Base-by-base conservation (phyloP, 1,139 yeast genomes). In the Candida buenavistaensis region DNA sequence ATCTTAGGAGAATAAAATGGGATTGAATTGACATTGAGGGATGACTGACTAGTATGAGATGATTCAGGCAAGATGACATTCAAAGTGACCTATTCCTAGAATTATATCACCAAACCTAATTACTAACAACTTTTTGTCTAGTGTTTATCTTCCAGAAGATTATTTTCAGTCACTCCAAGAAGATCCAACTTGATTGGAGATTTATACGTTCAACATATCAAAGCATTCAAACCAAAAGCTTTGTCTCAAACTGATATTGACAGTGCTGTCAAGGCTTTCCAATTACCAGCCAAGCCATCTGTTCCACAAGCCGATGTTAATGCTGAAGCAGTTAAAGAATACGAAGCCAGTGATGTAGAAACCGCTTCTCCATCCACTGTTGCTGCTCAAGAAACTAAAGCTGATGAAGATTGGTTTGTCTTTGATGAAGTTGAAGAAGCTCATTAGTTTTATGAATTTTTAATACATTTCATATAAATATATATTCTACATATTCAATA, bases 181-280 rank as follows among this genome's bases (percentile, higher is more conserved):
- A 66, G 70, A 61, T 53, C 56, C 53, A 81, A 88, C 72, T 75
- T 85, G 60, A 68, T 90, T 57, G 79, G 88, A 62, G 96, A 90
- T 50, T 77, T 90, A 51, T 92, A 90, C 72, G 70, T 90, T 57
- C 82, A 77, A 65, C 95, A 88, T 66, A 74, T 92, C 68, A 86
- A 82, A 72, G 80, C 80, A 43, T 88, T 84, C 80, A 87, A 89
- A 75, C 90, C 96, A 59, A 76, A 82, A 45, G 81, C 90, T 45
- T 59, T 82, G 45, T 67, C 87, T 37, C 78, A 85, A 44, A 68
- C 78, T 51, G 95, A 86, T 52, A 81, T 90, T 42, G 88, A 81
- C 57, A 80, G 81, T 45, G 77, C 83, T 47, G 94, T 89, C 50
- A 80, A 82, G 70, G 78, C 85, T 51, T 89, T 95, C 86, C 66